Evolutionary conservation across 805 yeast species (phyloP).

Genomic region (Lachancea kluyveri): DNA sequence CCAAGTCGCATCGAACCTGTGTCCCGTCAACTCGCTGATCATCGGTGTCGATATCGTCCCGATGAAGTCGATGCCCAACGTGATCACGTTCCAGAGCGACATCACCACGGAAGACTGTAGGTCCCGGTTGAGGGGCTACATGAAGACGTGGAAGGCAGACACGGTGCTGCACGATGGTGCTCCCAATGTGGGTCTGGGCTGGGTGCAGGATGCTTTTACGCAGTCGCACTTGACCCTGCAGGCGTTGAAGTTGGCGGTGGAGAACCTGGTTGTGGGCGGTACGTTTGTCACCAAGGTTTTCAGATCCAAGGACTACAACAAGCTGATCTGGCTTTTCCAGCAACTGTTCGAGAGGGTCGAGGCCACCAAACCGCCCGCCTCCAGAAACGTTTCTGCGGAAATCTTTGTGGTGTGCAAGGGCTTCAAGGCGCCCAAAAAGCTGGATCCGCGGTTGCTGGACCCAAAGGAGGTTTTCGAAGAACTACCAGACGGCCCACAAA

Average conservation of each 20-base stretch:
- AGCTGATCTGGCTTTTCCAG: conserved; percentile 94
- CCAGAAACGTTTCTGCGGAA: conserved; percentile 98
- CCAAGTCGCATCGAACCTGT: conserved; percentile 91
- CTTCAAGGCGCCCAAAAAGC: conserved; percentile 90
- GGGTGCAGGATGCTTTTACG: conserved; percentile 99
- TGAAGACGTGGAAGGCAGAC: conserved; percentile 99
- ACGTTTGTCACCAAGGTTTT: conserved; percentile 94
- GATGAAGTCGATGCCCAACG: conserved; percentile 91
- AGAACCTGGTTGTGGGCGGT: conserved; percentile 86
- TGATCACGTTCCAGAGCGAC: conserved; percentile 91
- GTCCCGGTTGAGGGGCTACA: conserved; percentile 86
- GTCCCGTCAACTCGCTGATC: conserved; percentile 89
- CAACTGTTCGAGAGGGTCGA: conserved; percentile 94
- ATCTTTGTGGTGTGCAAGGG: conserved; percentile 95
- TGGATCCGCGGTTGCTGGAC: conserved; percentile 89
- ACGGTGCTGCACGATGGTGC: conserved; percentile 99
- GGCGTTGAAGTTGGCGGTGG: conserved; percentile 90
- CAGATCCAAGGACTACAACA: conserved; percentile 98
- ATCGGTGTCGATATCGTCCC: conserved; percentile 99
- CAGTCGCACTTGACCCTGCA: conserved; percentile 94
- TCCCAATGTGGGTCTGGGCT: conserved; percentile 98
- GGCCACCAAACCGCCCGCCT: conserved; percentile 98
- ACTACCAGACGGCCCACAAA: conserved; percentile 62
- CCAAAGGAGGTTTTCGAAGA: conserved; percentile 94
- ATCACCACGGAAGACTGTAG: conserved; percentile 98